Evolutionary conservation across 2,329 filamentous ascomycete genomes (phyloP), one percentile per base, ranked within the genome.

Genomic region (Aspergillus viridinutans): DNA sequence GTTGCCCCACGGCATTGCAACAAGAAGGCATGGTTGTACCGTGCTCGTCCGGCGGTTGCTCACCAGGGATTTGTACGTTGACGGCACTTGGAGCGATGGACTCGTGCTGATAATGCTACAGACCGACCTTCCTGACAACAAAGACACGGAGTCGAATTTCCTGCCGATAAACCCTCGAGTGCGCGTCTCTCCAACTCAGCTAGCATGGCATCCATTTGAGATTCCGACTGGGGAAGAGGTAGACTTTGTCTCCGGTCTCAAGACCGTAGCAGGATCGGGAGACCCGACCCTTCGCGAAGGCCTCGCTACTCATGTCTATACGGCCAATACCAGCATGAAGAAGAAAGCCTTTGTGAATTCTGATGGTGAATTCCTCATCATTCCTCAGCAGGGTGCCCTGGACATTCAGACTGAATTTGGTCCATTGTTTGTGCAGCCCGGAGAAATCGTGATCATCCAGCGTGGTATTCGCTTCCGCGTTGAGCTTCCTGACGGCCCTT

Each of bases 331-430:
- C 61, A 78, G 80, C 67, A 85, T 85, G 83, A 77, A 76, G 32
- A 76, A 79, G 38, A 77, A 80, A 57, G 82, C 82, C 1, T 85
- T 85, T 66, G 84, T 83, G 64, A 83, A 80, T 47, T 83, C 84
- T 1, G 87, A 90, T 58, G 87, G 87, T 17, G 86, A 89, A 43
- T 72, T 86, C 58, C 74, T 89, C 53, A 85, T 89, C 49, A 79
- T 89, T 2, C 84, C 82, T 0, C 86, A 89, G 58, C 80, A 85
- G 61, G 87, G 87, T 12, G 76, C 81, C 0, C 76, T 90, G 1
- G 83, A 89, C 61, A 85, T 89, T 49, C 85, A 87, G 66, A 89
- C 87, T 2, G 87, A 89, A 66, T 80, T 89, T 17, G 87, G 87
- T 4, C 79, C 78, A 26, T 69, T 89, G 0, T 80, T 85, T 52